These are phyloP conservation scores for Colletotrichum zoysiae DNA, from an alignment of 2,329 filamentous ascomycete species.

Conservation along the genomic window DNA sequence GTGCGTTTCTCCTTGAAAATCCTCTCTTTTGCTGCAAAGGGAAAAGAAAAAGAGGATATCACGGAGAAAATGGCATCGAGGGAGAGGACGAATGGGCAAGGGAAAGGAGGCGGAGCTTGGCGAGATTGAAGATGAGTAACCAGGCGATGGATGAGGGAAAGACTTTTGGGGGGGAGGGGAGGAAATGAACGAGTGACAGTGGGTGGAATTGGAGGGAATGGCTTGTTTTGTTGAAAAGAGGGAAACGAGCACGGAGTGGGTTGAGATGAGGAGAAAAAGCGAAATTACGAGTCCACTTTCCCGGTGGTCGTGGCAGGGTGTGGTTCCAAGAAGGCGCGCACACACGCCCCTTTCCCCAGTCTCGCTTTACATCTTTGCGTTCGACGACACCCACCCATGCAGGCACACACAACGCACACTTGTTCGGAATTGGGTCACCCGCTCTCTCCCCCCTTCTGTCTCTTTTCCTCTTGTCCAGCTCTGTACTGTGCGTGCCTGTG, in stretches of 20 bases:
- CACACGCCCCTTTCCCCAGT: background rate
- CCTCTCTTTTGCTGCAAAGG: conserved; percentile 18
- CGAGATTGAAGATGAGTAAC: conserved; percentile 41
- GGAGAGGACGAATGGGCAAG: conserved; percentile 32
- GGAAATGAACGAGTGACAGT: conserved; percentile 55
- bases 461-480: background rate
- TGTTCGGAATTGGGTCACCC: background rate
- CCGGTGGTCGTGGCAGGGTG: conserved; percentile 39
- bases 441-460: background rate
- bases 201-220: conserved; percentile 51
- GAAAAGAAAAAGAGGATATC: conserved; percentile 36
- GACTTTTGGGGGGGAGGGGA: conserved; percentile 50
- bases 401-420: background rate
- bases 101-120: conserved; percentile 36
- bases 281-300: conserved; percentile 42
- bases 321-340: conserved; percentile 27
- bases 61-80: conserved; percentile 38
- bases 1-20: background rate
- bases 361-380: background rate
- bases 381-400: background rate
- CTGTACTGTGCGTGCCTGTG: background rate
- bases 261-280: conserved; percentile 45
- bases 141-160: conserved; percentile 35
- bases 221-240: conserved; percentile 57
- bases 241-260: conserved; percentile 46